Evolutionary conservation across 2,329 filamentous ascomycete species (phyloP).

Genomic region (Hyphodiscus sp.): DNA sequence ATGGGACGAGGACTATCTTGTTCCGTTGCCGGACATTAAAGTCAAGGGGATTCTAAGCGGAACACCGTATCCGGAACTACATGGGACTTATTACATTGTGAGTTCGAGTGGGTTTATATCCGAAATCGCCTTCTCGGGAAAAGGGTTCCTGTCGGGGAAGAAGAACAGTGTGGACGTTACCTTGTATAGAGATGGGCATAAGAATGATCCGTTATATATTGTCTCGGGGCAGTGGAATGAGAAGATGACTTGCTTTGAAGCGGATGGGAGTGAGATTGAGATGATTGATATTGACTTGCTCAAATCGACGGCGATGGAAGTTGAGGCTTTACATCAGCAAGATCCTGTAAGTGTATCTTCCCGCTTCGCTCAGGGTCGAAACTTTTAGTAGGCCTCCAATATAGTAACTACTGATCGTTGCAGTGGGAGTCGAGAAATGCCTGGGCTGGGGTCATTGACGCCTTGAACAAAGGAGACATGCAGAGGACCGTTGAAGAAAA

Average conservation of each 20-base stretch:
- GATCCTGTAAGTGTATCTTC: constrained; percentile 43
- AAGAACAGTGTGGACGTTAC: constrained; percentile 80
- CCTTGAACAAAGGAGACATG: constrained; percentile 3
- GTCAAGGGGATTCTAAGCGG: constrained; percentile 87
- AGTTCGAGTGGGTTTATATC: constrained; percentile 81
- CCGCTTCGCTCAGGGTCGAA: no score
- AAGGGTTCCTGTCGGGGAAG: constrained; percentile 90
- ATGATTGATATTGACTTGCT: constrained; percentile 51
- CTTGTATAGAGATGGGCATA: constrained; percentile 63
- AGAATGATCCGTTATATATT: constrained; percentile 68
- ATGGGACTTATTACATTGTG: constrained; percentile 74
- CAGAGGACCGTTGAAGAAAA: constrained; percentile 2
- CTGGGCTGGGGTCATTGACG: constrained; percentile 4
- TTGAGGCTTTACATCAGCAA: constrained; percentile 70
- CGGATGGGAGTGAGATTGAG: constrained; percentile 46
- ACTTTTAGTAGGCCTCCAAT: no score
- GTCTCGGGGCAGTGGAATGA: constrained; percentile 87
- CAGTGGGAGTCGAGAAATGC: constrained; percentile 5
- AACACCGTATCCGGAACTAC: constrained; percentile 82
- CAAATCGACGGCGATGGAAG: constrained; percentile 57
- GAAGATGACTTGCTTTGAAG: constrained; percentile 68
- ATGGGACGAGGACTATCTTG: constrained; percentile 61
- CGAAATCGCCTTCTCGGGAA: constrained; percentile 86
- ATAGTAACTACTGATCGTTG: no score
- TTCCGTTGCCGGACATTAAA: constrained; percentile 84